Evolutionary conservation across 2,329 filamentous ascomycete species (phyloP).

Genomic region (Colletotrichum salicis): DNA sequence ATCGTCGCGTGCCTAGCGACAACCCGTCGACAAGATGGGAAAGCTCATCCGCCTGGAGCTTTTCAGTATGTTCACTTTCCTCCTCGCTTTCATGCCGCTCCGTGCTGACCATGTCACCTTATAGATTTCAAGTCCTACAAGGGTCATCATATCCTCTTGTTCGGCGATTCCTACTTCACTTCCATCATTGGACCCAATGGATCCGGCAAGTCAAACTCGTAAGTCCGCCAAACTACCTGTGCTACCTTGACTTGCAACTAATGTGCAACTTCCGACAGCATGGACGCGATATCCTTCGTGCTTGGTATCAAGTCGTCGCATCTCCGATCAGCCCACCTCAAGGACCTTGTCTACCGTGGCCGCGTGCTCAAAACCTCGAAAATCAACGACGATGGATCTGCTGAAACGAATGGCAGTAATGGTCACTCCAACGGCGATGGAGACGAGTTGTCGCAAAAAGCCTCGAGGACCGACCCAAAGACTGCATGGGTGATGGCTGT

Average conservation of each 20-base stretch:
- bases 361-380: conserved; percentile 91
- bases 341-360: conserved; percentile 95
- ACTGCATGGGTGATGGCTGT: conserved; percentile 99
- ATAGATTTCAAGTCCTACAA: conserved; percentile 99
- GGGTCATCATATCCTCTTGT: conserved; percentile 91
- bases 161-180: conserved; percentile 98
- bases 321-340: conserved; percentile 90
- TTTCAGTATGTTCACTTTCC: conserved; percentile 73
- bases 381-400: conserved; percentile 91
- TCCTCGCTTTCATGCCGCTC: background rate
- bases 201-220: conserved; percentile 99
- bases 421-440: conserved; percentile 71
- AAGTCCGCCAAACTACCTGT: conserved; percentile 44
- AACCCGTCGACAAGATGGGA: conserved; percentile 74
- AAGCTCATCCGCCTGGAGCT: conserved; percentile 96
- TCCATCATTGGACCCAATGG: conserved; percentile 99
- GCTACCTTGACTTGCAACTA: conserved; percentile 34
- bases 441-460: conserved; percentile 67
- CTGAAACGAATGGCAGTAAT: conserved; percentile 71
- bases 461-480: conserved; percentile 84
- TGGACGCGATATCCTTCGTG: conserved; percentile 99
- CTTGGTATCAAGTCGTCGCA: conserved; percentile 99
- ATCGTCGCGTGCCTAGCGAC: conserved; percentile 23
- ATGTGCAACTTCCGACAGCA: conserved; percentile 63
- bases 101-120: conserved; percentile 13